Evolutionary conservation across 2,329 filamentous ascomycete genomes (phyloP).

Genomic region (Aspergillus clavatus): DNA sequence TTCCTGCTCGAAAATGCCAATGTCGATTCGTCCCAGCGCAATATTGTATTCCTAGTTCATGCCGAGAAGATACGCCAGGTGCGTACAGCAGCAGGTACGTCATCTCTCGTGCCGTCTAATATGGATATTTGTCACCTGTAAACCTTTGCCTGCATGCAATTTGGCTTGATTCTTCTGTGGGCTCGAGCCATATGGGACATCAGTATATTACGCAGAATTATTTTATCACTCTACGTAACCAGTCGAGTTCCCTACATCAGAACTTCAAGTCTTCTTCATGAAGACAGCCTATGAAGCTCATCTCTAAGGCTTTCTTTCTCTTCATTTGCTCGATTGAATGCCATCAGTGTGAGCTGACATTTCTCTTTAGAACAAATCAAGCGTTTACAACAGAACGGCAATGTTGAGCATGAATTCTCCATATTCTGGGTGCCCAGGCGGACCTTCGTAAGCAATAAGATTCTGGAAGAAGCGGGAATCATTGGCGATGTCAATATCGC

Average conservation of each 20-base stretch:
- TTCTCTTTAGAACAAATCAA: conserved; percentile 73
- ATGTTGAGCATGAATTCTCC: conserved; percentile 90
- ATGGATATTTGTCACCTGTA: conserved; percentile 7
- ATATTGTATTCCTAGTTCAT: conserved; percentile 87
- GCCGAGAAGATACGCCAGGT: conserved; percentile 84
- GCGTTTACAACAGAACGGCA: conserved; percentile 78
- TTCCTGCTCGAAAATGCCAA: conserved; percentile 97
- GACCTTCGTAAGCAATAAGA: conserved; percentile 82
- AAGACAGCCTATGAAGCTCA: conserved; percentile 26
- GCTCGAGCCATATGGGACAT: conserved; percentile 41
- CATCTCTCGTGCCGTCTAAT: not conserved
- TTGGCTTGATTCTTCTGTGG: conserved; percentile 2
- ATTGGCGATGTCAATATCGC: conserved; percentile 85
- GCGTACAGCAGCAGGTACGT: conserved; percentile 80
- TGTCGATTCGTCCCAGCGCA: conserved; percentile 87
- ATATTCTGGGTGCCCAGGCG: conserved; percentile 94
- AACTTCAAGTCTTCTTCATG: not conserved
- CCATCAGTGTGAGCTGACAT: conserved; percentile 59
- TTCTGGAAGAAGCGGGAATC: conserved; percentile 88
- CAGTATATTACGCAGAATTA: conserved; percentile 56
- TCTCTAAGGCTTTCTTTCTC: conserved; percentile 42
- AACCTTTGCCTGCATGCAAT: conserved; percentile 5
- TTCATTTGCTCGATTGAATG: conserved; percentile 37
- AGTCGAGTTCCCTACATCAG: conserved; percentile 53
- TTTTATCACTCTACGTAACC: conserved; percentile 50